Base-by-base conservation (phyloP, 257 asterid genomes). In the Rehmannia glutinosa region DNA sequence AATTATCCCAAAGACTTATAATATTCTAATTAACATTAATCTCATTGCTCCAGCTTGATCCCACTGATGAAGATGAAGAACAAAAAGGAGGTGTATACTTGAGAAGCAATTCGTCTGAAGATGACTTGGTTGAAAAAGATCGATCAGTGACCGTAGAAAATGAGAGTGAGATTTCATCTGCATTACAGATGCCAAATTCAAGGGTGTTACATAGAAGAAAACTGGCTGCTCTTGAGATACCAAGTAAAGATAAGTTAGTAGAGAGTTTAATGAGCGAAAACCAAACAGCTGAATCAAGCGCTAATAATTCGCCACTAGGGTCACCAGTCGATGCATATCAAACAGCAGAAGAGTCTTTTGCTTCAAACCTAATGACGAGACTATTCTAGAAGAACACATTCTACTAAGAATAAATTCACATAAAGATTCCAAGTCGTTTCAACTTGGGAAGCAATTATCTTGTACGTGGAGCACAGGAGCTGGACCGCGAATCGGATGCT, bases 21-120 rank as follows among this genome's bases (percentile, higher is more conserved):
- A n/a, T n/a, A n/a, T n/a, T n/a, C 38, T 32, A 35, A 43, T 41
- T 46, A 27, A 55, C 39, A 27, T 52, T 39, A 9, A 64, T 66
- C 53, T 56, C 61, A 15, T 60, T 54, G 11, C 46, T 69, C 9
- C 68, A 74, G 77, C 81, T 76, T 16, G 71, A 60, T 30, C 55
- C 74, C 17, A 71, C 66, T 0, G 73, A 60, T 32, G 88, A 81
- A 17, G 84, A 75, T 12, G 82, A 80, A 2, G 78, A 69, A 60
- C 72, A 76, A 76, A 73, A 71, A 41, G 70, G 54, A 13, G 20
- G 62, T 2, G 46, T 69, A 7, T 76, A 75, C 83, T 62, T 50
- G 68, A 77, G 79, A 66, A 76, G 57, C 16, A 79, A 73, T 36
- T 73, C 82, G 27, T 80, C 83, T 4, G 85, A 66, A 51, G 83